Conservation (phyloP, 2,329 filamentous ascomycete genomes). For the Cytospora piceicola region DNA sequence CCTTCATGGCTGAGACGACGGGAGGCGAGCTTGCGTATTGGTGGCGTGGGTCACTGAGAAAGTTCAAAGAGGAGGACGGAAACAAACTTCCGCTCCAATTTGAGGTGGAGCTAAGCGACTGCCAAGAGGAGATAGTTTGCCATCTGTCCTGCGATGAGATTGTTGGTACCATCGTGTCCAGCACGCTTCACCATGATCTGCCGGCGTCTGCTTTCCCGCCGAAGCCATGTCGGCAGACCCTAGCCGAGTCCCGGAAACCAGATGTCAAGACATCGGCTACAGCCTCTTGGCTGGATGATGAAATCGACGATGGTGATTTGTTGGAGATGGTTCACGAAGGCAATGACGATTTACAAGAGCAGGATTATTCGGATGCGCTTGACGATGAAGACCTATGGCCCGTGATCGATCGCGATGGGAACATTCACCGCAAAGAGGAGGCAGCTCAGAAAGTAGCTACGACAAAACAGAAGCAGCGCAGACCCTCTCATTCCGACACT, state of each 20-base stretch:
- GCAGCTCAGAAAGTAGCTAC: not conserved
- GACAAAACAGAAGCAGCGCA: not conserved
- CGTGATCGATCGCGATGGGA: not conserved
- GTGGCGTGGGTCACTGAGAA: constrained; percentile 65
- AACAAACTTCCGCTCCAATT: constrained; percentile 62
- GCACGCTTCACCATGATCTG: constrained; percentile 33
- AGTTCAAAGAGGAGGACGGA: constrained; percentile 57
- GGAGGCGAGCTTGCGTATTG: constrained; percentile 73
- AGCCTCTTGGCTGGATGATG: constrained; percentile 38
- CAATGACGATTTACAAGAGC: too few species aligned
- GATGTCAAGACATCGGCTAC: not conserved
- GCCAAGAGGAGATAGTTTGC: constrained; percentile 64
- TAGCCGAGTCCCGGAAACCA: not conserved
- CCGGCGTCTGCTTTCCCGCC: constrained; percentile 30
- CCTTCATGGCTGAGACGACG: constrained; percentile 73
- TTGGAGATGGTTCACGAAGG: constrained; percentile 39
- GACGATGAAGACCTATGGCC: not conserved
- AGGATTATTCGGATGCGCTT: not conserved
- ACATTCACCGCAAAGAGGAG: not conserved
- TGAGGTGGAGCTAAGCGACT: constrained; percentile 56
- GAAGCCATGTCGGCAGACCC: not conserved
- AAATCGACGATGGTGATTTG: constrained; percentile 49
- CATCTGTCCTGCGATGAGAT: constrained; percentile 86
- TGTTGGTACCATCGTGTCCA: constrained; percentile 58
- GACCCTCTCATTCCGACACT: constrained; percentile 4